A percentile compares a stretch with the other conserved stretches of the same genome.
phyloP scores from a whole-genome alignment of 2,329 filamentous ascomycete genomes.

The Neonectria coccinea region DNA sequence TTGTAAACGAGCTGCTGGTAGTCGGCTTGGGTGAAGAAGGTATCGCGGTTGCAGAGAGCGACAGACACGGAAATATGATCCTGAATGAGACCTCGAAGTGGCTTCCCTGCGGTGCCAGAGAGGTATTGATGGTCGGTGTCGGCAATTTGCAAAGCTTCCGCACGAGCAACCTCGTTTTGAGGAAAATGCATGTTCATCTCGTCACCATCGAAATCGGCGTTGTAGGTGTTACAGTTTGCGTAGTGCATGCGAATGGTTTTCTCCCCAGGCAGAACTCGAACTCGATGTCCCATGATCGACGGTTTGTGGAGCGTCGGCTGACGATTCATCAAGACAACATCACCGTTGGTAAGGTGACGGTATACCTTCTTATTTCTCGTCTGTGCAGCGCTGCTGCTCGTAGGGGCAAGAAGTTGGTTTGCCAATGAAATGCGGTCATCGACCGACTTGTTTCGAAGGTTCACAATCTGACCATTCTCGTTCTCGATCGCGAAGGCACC shows the following conservation, averaged over 20 bases:
- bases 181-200: constrained; percentile 99
- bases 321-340: constrained; percentile 98
- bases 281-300: constrained; percentile 98
- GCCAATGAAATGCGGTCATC: constrained; percentile 91
- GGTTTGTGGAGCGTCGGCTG: constrained; percentile 98
- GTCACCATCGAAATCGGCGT: constrained; percentile 98
- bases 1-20: constrained; percentile 96
- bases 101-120: constrained; percentile 92
- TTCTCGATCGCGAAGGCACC: constrained; percentile 96
- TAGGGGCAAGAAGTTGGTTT: constrained; percentile 91
- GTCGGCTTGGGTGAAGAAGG: constrained; percentile 86
- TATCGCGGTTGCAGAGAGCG: constrained; percentile 89
- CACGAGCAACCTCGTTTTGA: constrained; percentile 93
- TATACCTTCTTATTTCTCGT: constrained; percentile 95
- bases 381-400: constrained; percentile 78
- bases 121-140: constrained; percentile 98
- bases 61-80: constrained; percentile 98
- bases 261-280: constrained; percentile 90
- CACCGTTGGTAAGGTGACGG: constrained; percentile 93
- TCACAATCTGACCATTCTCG: constrained; percentile 92
- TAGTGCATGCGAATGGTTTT: constrained; percentile 99
- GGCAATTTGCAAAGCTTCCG: constrained; percentile 91
- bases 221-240: constrained; percentile 99
- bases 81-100: constrained; percentile 94
- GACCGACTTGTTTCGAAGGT: constrained; percentile 84